Evolutionary conservation across 345 rosid species (phyloP).

Genomic region (Salix dunnii): DNA sequence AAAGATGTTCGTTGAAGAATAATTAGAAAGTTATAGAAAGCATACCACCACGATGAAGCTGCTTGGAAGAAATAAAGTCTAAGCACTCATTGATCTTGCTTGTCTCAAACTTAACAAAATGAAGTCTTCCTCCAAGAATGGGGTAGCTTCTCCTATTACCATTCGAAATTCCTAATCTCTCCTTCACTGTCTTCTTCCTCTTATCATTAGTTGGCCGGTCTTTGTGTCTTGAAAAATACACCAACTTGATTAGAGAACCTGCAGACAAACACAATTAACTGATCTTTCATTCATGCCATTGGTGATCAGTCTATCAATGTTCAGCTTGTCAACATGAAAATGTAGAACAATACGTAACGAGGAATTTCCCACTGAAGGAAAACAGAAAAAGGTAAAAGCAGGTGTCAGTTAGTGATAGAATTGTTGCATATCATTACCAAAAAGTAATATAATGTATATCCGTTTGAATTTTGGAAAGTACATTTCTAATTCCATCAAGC

Average conservation of each 20-base stretch:
- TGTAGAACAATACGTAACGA: not conserved
- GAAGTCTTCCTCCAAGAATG: constrained; percentile 96
- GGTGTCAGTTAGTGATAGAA: not conserved
- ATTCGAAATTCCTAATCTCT: constrained; percentile 70
- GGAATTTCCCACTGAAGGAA: not conserved
- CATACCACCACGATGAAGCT: constrained; percentile 78
- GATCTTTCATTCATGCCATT: not conserved
- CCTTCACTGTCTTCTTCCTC: constrained; percentile 68
- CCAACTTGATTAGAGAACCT: constrained; percentile 96
- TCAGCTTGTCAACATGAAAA: not conserved
- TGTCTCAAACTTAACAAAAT: constrained; percentile 93
- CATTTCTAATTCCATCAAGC: not conserved
- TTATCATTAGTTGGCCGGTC: constrained; percentile 54
- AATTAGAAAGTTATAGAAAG: not conserved
- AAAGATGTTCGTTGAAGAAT: constrained; percentile 1
- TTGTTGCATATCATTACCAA: not conserved
- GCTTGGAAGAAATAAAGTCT: constrained; percentile 91
- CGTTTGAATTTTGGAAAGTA: not conserved
- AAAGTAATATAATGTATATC: not conserved
- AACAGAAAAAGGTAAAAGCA: not conserved
- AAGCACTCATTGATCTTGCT: constrained; percentile 82
- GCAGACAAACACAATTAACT: constrained; percentile 22
- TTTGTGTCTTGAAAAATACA: constrained; percentile 97
- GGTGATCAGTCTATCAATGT: not conserved
- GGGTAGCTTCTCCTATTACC: constrained; percentile 88